Percentiles rank a stretch among this genome's conserved stretches.
Conservation (phyloP, 805 yeast genomes). For the Priceomyces castillae region DNA sequence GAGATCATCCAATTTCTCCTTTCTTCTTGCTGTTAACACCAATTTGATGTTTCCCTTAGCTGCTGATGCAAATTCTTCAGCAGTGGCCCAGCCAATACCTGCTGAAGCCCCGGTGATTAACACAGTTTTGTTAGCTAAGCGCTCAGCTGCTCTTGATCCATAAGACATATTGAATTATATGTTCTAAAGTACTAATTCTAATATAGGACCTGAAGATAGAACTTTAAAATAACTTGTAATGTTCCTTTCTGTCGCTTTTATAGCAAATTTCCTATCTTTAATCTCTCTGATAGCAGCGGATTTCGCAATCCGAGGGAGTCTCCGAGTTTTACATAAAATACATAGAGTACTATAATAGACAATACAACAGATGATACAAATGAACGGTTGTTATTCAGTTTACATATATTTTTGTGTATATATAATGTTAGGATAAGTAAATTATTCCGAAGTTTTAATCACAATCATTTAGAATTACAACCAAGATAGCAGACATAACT, state of each 20-base stretch:
- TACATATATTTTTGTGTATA: slow-evolving; percentile 10
- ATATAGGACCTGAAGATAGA: too few relatives aligned
- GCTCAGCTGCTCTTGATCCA: slow-evolving; percentile 72
- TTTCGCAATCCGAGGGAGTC: slow-evolving; percentile 1
- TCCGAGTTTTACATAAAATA: too few relatives aligned
- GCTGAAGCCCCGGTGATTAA: slow-evolving; percentile 96
- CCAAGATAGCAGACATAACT: slow-evolving; percentile 9
- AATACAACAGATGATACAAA: too few relatives aligned
- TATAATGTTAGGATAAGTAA: slow-evolving; percentile 7
- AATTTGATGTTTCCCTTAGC: slow-evolving; percentile 69
- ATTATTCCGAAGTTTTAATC: slow-evolving; percentile 10
- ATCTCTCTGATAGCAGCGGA: background rate
- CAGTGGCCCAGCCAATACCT: slow-evolving; percentile 94
- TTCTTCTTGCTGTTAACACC: slow-evolving; percentile 76
- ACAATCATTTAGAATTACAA: slow-evolving; percentile 11
- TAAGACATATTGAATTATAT: slow-evolving; percentile 47
- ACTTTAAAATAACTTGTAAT: too few relatives aligned
- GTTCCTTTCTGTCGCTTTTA: background rate
- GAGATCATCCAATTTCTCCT: slow-evolving; percentile 53
- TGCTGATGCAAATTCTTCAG: slow-evolving; percentile 77
- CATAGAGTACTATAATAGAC: too few relatives aligned
- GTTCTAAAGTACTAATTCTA: too few relatives aligned
- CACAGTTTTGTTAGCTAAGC: slow-evolving; percentile 75
- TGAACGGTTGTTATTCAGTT: slow-evolving; percentile 1
- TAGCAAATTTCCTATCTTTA: too few relatives aligned